Evolutionary conservation across 371 early-diverging fungal genomes (phyloP).

Genomic region (Circinella umbellata): DNA sequence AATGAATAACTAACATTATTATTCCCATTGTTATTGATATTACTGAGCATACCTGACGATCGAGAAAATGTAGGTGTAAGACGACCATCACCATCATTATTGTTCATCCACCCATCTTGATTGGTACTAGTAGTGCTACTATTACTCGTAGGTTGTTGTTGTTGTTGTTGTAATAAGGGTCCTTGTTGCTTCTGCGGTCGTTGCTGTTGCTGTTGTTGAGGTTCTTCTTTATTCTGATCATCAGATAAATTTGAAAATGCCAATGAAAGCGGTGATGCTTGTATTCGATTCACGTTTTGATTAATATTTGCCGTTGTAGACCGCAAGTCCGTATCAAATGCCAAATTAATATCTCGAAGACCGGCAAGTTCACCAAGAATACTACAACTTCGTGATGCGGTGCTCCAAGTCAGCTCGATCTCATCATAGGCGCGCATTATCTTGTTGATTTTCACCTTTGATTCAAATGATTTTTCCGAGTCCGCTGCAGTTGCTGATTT

Average conservation of each 20-base stretch:
- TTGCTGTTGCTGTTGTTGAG: neutral
- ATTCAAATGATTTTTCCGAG: constrained; percentile 19
- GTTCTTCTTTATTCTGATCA: neutral
- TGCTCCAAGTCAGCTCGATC: constrained; percentile 33
- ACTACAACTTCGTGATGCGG: constrained; percentile 26
- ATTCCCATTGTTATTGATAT: constrained; percentile 5
- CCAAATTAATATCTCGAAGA: constrained; percentile 30
- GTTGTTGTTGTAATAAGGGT: neutral
- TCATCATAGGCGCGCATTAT: constrained; percentile 35
- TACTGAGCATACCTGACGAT: neutral
- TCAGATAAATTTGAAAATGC: constrained; percentile 10
- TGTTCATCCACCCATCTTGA: neutral
- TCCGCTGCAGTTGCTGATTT: constrained; percentile 19
- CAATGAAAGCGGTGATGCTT: neutral
- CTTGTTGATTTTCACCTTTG: constrained; percentile 32
- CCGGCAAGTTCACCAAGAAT: constrained; percentile 34
- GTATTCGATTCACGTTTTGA: too few species aligned
- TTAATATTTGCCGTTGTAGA: too few species aligned
- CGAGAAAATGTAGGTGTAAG: constrained; percentile 3
- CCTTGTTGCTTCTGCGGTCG: too few species aligned
- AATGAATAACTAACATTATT: neutral
- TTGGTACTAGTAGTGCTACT: neutral
- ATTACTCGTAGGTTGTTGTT: neutral
- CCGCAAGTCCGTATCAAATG: constrained; percentile 1
- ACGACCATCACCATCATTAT: neutral